A percentile compares a stretch with the other conserved stretches of the same genome.
Evolutionary conservation across 2,329 filamentous ascomycete species (phyloP).

Genomic region (Polychaeton citri): DNA sequence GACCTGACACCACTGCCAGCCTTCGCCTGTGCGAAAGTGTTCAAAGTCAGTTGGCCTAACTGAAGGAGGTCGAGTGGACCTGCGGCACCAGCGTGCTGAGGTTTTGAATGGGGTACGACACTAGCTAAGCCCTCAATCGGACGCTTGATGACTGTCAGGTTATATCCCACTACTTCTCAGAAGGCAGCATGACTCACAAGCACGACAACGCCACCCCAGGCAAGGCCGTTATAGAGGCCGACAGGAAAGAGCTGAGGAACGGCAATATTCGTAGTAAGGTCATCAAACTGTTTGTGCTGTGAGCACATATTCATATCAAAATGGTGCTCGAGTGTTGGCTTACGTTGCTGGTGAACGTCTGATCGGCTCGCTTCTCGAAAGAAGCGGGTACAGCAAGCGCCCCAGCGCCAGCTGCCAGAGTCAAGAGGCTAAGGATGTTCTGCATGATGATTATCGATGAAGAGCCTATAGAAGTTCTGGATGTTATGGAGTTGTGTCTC

Average conservation of each 20-base stretch:
- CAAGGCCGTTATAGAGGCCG: constrained; percentile 2
- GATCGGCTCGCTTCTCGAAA: no score
- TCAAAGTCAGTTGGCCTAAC: constrained; percentile 2
- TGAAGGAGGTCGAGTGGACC: constrained; percentile 4
- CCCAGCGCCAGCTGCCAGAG: no score
- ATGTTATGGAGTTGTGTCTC: no score
- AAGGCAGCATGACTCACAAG: constrained; percentile 2
- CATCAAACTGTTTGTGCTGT: no score
- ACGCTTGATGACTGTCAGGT: no score
- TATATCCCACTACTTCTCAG: neutral
- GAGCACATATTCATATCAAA: no score
- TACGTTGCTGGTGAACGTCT: no score
- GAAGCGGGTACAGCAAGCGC: no score
- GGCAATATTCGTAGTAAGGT: neutral
- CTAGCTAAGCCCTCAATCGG: constrained; percentile 1
- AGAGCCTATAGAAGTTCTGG: no score
- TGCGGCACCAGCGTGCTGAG: constrained; percentile 3
- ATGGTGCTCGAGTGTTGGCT: no score
- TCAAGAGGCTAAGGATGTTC: no score
- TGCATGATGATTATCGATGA: no score
- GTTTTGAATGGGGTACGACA: constrained; percentile 2
- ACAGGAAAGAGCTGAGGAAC: constrained; percentile 3
- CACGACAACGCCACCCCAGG: constrained; percentile 2
- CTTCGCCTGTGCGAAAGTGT: constrained; percentile 2
- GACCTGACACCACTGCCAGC: neutral